Evolutionary conservation across 495 filamentous ascomycete species (phyloP), one percentile per base, ranked within the genome.

Genomic region (Astrothelium subdiscretum): DNA sequence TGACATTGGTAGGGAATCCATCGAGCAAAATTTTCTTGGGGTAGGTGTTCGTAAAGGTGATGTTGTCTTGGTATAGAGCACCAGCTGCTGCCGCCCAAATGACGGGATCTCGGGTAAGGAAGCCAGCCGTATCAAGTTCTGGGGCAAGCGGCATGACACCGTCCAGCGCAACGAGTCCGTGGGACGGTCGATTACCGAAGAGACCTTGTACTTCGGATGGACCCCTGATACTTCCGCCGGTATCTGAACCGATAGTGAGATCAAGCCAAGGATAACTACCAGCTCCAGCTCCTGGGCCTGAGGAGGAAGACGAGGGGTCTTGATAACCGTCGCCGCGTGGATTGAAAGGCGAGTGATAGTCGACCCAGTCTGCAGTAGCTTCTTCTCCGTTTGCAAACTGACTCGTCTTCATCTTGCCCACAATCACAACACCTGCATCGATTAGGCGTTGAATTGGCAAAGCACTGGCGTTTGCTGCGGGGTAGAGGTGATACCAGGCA

Each of bases 301-400:
- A 64, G 4, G 70, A 72, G 13, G 70, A 72, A 6, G 66, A 67
- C 4, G 54, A 63, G 0, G 72, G 67, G 57, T 73, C 68, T 61
- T 75, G 72, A 52, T 75, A 75, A 11, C 72, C 72, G 52, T 75
- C 72, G 12, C 71, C 69, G 11, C 69, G 64, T 24, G 71, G 71
- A 48, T 73, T 73, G 69, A 73, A 73, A 5, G 69, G 60, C 42
- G 65, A 63, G 27, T 73, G 69, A 60, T 76, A 78, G 60, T 81
- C 80, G 10, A 78, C 72, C 81, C 79, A 84, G 63, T 84, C 80
- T 11, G 72, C 75, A 0, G 77, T 83, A 1, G 79, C 73, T 58
- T 66, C 68, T 63, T 81, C 82, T 5, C 81, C 79, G 63, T 83
- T 83, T 15, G 80, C 83, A 62, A 85, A 86, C 65, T 83, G 80